A percentile compares a stretch with the other conserved stretches of the same genome.
Conservation (phyloP, 805 yeast species). For the Wickerhamiella sorbophila region DNA sequence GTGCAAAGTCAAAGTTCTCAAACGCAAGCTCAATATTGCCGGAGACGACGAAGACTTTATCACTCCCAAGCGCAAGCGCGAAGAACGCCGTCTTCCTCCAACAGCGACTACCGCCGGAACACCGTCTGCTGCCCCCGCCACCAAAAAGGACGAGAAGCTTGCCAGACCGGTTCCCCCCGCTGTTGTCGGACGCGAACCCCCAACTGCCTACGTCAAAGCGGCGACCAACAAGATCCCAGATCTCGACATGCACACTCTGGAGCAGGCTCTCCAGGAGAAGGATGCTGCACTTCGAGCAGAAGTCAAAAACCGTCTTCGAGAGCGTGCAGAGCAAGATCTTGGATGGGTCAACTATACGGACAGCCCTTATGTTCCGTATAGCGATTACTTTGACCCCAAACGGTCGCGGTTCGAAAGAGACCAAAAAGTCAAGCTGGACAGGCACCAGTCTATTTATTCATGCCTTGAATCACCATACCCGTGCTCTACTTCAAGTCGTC, state of each 20-base stretch:
- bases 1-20: slow-evolving; percentile 53
- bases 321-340: slow-evolving; percentile 49
- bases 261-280: slow-evolving; percentile 56
- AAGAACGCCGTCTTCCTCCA: slow-evolving; percentile 12
- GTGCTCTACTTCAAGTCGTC: slow-evolving; percentile 30
- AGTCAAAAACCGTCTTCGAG: slow-evolving; percentile 70
- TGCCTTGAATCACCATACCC: slow-evolving; percentile 41
- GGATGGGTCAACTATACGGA: slow-evolving; percentile 79
- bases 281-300: slow-evolving; percentile 65
- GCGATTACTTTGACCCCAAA: slow-evolving; percentile 47
- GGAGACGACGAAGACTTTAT: slow-evolving; percentile 78
- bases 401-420: slow-evolving; percentile 8
- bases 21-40: slow-evolving; percentile 52
- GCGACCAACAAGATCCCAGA: slow-evolving; percentile 92
- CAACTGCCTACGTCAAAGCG: slow-evolving; percentile 35
- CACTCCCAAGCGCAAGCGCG: slow-evolving; percentile 32
- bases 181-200: slow-evolving; percentile 6
- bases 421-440: slow-evolving; percentile 24
- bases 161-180: slow-evolving; percentile 8
- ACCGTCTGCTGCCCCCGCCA: slow-evolving; percentile 11
- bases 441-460: slow-evolving; percentile 61
- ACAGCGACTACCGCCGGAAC: slow-evolving; percentile 12
- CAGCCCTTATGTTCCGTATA: slow-evolving; percentile 69
- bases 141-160: slow-evolving; percentile 9
- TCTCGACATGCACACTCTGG: slow-evolving; percentile 73